phyloP scores from a whole-genome alignment of 306 rosid genomes.

The Malus asiatica region DNA sequence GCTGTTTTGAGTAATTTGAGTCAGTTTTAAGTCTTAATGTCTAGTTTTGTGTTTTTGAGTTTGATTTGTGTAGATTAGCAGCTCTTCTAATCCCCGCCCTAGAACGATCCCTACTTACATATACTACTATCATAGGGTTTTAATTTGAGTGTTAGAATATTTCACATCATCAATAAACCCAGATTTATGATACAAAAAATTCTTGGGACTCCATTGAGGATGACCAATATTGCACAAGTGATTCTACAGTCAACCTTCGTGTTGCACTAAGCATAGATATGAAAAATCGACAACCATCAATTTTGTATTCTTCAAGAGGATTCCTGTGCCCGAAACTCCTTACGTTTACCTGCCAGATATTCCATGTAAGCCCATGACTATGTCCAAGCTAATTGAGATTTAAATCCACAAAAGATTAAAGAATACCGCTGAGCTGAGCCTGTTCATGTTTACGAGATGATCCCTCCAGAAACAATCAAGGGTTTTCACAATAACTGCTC shows the following conservation, averaged over 20 bases:
- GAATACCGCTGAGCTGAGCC: constrained; percentile 88
- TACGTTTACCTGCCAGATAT: constrained; percentile 69
- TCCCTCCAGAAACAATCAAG: constrained; percentile 97
- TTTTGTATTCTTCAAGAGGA: constrained; percentile 96
- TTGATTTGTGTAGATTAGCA: no score
- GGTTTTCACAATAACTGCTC: constrained; percentile 89
- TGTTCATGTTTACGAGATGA: constrained; percentile 95
- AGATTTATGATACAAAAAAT: constrained; percentile 30
- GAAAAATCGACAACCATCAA: constrained; percentile 94
- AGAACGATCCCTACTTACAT: no score
- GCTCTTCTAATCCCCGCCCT: no score
- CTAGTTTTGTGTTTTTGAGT: no score
- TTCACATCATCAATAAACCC: neutral
- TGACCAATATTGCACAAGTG: constrained; percentile 80
- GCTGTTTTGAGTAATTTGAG: no score
- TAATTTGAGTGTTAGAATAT: no score
- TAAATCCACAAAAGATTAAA: constrained; percentile 2
- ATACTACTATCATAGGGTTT: no score
- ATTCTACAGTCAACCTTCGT: constrained; percentile 84
- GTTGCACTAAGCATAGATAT: constrained; percentile 97
- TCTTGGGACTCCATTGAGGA: constrained; percentile 85
- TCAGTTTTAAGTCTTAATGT: no score
- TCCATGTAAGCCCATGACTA: constrained; percentile 20
- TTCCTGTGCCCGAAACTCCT: constrained; percentile 97
- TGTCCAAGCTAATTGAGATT: constrained; percentile 18